These are phyloP conservation scores for Paramecium primaurelia DNA, from an alignment of 73 alveolate genomes.

Conservation along the genomic window DNA sequence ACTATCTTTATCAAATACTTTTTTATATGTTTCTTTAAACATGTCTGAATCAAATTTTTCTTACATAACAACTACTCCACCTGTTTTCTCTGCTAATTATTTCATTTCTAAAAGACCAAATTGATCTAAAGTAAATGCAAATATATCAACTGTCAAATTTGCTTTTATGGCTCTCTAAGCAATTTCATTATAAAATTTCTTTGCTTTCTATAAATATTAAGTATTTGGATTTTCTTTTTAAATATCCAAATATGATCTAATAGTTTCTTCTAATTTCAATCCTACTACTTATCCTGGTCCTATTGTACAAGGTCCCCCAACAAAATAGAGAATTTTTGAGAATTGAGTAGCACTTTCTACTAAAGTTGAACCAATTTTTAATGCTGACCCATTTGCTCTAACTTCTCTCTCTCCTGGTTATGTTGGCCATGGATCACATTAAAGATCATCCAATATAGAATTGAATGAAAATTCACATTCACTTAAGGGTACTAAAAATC, in stretches of 20 bases:
- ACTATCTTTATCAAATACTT: constrained; percentile 90
- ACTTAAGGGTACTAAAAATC: constrained; percentile 62
- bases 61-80: constrained; percentile 98
- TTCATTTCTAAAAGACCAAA: constrained; percentile 99
- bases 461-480: constrained; percentile 96
- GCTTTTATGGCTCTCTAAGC: constrained; percentile 88
- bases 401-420: constrained; percentile 82
- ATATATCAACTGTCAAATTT: constrained; percentile 96
- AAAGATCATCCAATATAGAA: constrained; percentile 97
- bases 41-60: constrained; percentile 98
- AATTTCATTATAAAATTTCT: constrained; percentile 85
- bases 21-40: constrained; percentile 90
- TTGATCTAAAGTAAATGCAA: constrained; percentile 89
- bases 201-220: constrained; percentile 91
- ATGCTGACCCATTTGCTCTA: constrained; percentile 65
- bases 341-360: constrained; percentile 84
- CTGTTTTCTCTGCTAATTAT: constrained; percentile 93
- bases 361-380: constrained; percentile 47
- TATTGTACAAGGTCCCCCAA: constrained; percentile 98
- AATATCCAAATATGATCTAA: constrained; percentile 80
- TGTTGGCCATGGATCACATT: constrained; percentile 98
- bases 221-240: constrained; percentile 80
- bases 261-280: constrained; percentile 80
- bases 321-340: constrained; percentile 86
- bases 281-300: constrained; percentile 99